Conservation (phyloP, 2,329 filamentous ascomycete species). For the Penicillium vulpinum region DNA sequence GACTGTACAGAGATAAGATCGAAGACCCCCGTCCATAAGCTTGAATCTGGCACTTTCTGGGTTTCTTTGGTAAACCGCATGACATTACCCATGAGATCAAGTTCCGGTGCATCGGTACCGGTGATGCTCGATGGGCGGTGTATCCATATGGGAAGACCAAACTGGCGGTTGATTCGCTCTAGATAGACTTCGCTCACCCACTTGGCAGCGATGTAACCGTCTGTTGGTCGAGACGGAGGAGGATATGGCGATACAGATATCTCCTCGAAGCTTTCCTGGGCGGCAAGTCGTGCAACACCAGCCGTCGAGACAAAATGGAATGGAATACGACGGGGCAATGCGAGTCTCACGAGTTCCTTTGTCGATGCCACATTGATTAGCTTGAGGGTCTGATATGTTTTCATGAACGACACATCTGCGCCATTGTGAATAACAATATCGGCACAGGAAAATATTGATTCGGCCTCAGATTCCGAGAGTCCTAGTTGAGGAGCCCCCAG, state of each 20-base stretch:
- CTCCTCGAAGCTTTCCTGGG: conserved; percentile 16
- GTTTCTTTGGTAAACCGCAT: conserved; percentile 18
- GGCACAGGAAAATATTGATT: conserved; percentile 17
- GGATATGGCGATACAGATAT: conserved; percentile 13
- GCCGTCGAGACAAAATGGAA: conserved; percentile 35
- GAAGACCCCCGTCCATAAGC: conserved; percentile 19
- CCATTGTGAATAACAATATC: conserved; percentile 29
- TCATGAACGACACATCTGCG: conserved; percentile 32
- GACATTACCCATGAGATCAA: conserved; percentile 25
- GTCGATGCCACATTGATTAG: conserved; percentile 30
- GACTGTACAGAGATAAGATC: conserved; percentile 24
- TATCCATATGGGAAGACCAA: conserved; percentile 28
- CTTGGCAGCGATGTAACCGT: conserved; percentile 42
- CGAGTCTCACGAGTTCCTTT: conserved; percentile 26
- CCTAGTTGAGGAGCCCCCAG: conserved; percentile 15
- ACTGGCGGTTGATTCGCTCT: conserved; percentile 25
- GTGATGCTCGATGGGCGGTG: conserved; percentile 33
- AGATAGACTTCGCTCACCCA: conserved; percentile 45
- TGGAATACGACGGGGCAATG: conserved; percentile 23
- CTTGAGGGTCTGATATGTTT: conserved; percentile 31
- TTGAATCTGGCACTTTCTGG: conserved; percentile 17
- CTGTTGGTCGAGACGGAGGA: conserved; percentile 30
- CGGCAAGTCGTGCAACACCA: conserved; percentile 19
- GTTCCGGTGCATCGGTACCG: conserved; percentile 17
- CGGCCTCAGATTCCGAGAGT: conserved; percentile 12